Base-by-base conservation (phyloP, 2,329 filamentous ascomycete genomes). In the Epichloe amarillans region DNA sequence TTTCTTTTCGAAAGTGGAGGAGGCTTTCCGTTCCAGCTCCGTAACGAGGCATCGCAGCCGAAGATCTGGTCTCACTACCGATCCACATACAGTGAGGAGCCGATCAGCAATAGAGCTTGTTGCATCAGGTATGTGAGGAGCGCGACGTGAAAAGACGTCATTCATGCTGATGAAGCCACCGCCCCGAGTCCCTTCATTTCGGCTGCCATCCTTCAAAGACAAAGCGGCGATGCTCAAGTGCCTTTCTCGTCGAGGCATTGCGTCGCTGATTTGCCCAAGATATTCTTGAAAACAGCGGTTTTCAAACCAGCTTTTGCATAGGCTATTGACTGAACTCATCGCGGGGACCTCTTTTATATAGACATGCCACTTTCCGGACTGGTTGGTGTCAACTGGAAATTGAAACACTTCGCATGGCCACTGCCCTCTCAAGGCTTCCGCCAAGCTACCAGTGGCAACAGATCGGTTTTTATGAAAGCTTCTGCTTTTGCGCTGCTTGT, bases 291-390 rank as follows among this genome's bases (percentile, higher is more conserved):
- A 43, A 15, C 38, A 15, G 23, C 39, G 39, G 30, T 49, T 49
- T 14, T 33, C 30, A 15, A 21, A 42, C 47, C 47, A 49, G 2
- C 15, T 12, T 11, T 50, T 46, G 46, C 56, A 56, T 1, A 44
- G 35, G 11, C 46, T 19, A 8, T 61, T 61, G 2, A 51, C 40
- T 0, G 3, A 38, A 2, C 12, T 21, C 53, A 57, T 52, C 4
- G 56, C 56, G 3, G 19, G 21, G 0, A 19, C 1, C 0, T 53
- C 1, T 51, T 51, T 23, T 1, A 60, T 53, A 33, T 57, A 57
- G 0, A 42, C 30, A 38, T 44, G 30, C 21, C 38, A 43, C 21
- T 7, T 19, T 4, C 15, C 3, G 17, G 35, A 47, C 19, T 14
- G 15, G 3, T 17, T 17, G 8, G 4, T 12, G 4, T 44, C 30